Evolutionary conservation across 495 filamentous ascomycete species (phyloP).

Genomic region (Achaetomiella virescens): DNA sequence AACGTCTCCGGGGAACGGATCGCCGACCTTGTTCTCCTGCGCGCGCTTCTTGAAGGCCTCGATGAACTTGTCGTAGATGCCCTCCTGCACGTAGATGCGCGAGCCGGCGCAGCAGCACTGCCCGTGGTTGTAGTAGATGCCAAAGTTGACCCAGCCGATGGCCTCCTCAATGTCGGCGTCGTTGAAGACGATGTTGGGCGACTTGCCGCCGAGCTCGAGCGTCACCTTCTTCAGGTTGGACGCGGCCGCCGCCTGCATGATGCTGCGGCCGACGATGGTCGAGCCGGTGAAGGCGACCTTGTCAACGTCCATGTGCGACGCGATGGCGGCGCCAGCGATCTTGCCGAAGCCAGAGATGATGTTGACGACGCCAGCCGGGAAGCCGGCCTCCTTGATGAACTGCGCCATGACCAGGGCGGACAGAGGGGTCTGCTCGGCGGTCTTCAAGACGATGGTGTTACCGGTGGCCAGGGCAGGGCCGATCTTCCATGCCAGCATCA

Average conservation of each 20-base stretch:
- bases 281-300: conserved; percentile 98
- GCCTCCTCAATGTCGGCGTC: conserved; percentile 95
- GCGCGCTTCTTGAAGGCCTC: conserved; percentile 83
- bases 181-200: conserved; percentile 94
- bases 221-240: conserved; percentile 99
- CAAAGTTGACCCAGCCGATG: conserved; percentile 97
- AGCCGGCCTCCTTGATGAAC: conserved; percentile 87
- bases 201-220: conserved; percentile 97
- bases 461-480: conserved; percentile 86
- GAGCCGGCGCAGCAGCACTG: conserved; percentile 98
- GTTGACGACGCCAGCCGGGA: conserved; percentile 95
- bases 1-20: conserved; percentile 89
- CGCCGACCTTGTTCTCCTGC: conserved; percentile 74
- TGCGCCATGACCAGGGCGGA: conserved; percentile 74
- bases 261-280: conserved; percentile 78
- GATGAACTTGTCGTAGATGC: conserved; percentile 93
- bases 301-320: conserved; percentile 94
- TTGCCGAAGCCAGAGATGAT: conserved; percentile 90
- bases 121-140: conserved; percentile 98
- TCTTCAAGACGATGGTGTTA: conserved; percentile 88
- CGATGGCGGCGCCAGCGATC: conserved; percentile 83
- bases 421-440: conserved; percentile 94
- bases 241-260: conserved; percentile 93
- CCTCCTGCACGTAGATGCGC: conserved; percentile 91
- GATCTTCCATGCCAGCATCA: conserved; percentile 99